A percentile compares a stretch with the other conserved stretches of the same genome.
Evolutionary conservation across 202 grass and related monocot species (phyloP).

Genomic region (Zizania palustris): DNA sequence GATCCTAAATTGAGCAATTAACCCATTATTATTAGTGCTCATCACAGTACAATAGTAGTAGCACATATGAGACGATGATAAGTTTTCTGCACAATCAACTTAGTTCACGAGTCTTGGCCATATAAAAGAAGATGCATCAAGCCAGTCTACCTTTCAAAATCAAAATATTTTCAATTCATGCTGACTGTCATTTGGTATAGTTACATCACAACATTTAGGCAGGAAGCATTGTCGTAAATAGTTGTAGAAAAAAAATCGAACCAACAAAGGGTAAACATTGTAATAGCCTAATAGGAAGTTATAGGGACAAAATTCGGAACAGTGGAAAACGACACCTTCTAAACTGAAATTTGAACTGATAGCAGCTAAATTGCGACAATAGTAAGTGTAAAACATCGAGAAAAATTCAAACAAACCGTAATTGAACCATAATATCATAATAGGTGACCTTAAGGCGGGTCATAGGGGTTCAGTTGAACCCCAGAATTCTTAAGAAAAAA

Average conservation of each 20-base stretch:
- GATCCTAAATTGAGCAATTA: conserved; percentile 14
- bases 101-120: conserved; percentile 1
- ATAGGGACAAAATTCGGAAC: not conserved
- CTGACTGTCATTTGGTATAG: not conserved
- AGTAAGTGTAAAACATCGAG: not conserved
- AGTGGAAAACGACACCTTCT: conserved; percentile 17
- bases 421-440: not conserved
- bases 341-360: conserved; percentile 9
- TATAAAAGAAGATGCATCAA: conserved; percentile 5
- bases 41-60: not conserved
- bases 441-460: not conserved
- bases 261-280: not conserved
- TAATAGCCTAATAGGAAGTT: not conserved
- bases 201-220: not conserved
- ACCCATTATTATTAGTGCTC: conserved; percentile 13
- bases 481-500: no score
- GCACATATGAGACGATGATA: not conserved
- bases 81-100: not conserved
- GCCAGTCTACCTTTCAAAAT: not conserved
- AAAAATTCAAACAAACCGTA: not conserved
- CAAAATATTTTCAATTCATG: not conserved
- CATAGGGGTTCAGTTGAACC: not conserved
- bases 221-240: not conserved
- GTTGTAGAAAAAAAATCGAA: not conserved
- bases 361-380: not conserved